Evolutionary conservation across 108 stramenopile species (phyloP).

Genomic region (Cyclotella atomus): DNA sequence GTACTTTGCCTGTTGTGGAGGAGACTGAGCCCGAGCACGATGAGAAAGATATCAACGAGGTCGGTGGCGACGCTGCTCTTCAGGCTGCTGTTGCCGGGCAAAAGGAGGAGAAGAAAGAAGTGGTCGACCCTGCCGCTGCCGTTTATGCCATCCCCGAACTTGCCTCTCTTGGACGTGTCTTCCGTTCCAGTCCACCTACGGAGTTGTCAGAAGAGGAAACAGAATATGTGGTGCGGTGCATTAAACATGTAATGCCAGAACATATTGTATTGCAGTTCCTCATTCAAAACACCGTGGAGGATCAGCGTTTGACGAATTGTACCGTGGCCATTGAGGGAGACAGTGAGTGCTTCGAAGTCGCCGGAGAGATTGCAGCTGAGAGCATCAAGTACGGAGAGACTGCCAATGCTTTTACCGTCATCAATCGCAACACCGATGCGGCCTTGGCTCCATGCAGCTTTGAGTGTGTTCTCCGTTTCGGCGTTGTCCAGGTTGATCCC

Average conservation of each 20-base stretch:
- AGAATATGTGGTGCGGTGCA: constrained; percentile 79
- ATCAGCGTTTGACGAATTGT: constrained; percentile 77
- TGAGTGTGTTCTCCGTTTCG: constrained; percentile 71
- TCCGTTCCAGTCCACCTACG: constrained; percentile 58
- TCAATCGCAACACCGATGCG: constrained; percentile 53
- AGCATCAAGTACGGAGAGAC: constrained; percentile 66
- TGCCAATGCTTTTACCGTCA: constrained; percentile 68
- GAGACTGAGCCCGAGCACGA: constrained; percentile 43
- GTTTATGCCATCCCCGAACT: constrained; percentile 79
- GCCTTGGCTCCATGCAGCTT: constrained; percentile 53
- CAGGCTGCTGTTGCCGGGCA: constrained; percentile 36
- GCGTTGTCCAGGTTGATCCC: constrained; percentile 66
- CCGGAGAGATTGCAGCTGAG: constrained; percentile 58
- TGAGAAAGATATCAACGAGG: constrained; percentile 24
- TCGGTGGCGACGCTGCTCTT: constrained; percentile 43
- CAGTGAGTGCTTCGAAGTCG: constrained; percentile 52
- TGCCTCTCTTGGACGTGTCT: constrained; percentile 70
- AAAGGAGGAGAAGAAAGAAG: constrained; percentile 57
- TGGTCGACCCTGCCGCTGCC: constrained; percentile 59
- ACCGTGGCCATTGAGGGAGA: constrained; percentile 74
- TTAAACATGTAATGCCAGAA: constrained; percentile 86
- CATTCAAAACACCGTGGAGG: constrained; percentile 88
- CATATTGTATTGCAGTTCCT: constrained; percentile 87
- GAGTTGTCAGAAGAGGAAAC: constrained; percentile 76
- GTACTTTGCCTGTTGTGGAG: constrained; percentile 74